phyloP scores from a whole-genome alignment of 2,329 filamentous ascomycete species.

The Clathrospora elynae region DNA sequence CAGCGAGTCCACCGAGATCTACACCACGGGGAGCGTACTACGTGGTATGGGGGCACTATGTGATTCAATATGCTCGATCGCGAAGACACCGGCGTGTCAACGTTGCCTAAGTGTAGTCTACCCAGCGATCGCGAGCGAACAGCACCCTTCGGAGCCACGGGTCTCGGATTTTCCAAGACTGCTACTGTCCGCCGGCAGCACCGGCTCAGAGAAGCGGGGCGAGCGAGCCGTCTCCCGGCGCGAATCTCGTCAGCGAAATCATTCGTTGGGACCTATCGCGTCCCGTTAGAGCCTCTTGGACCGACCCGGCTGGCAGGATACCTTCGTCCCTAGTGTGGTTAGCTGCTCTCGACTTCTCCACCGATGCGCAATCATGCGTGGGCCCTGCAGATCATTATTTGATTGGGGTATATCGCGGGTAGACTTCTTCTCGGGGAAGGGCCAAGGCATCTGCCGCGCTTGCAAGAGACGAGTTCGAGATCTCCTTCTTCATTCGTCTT shows the following conservation, averaged over 20 bases:
- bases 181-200: no score
- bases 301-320: slow-evolving; percentile 1
- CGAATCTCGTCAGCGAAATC: background rate
- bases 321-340: slow-evolving; percentile 6
- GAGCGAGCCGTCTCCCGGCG: slow-evolving; percentile 1
- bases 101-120: no score
- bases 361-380: slow-evolving; percentile 6
- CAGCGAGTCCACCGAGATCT: no score
- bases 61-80: no score
- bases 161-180: no score
- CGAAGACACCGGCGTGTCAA: no score
- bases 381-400: slow-evolving; percentile 3
- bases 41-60: no score
- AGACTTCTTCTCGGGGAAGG: background rate
- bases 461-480: background rate
- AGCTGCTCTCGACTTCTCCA: slow-evolving; percentile 9
- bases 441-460: background rate
- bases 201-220: no score
- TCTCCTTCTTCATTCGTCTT: no score
- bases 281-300: slow-evolving; percentile 8
- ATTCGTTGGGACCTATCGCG: slow-evolving; percentile 4
- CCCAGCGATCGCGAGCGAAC: no score
- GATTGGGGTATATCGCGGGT: slow-evolving; percentile 3
- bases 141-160: no score
- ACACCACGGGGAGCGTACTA: no score